Evolutionary conservation across 108 stramenopile species (phyloP).

Genomic region (Cafeteria roenbergensis): DNA sequence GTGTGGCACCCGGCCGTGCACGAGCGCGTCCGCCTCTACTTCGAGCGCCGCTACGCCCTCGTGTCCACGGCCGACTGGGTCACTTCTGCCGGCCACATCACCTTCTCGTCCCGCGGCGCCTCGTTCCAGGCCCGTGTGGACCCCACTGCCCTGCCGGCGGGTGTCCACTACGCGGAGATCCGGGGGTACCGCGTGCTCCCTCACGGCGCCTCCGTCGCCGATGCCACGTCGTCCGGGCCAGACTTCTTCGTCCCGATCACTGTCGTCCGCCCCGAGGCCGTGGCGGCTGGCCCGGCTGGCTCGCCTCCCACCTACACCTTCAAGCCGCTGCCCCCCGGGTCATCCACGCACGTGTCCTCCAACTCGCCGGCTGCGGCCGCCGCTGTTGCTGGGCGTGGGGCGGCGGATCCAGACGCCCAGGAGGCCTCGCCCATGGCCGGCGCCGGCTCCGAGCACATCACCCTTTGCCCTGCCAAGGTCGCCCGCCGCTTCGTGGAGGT

Average conservation of each 20-base stretch:
- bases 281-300: neutral
- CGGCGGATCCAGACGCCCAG: neutral
- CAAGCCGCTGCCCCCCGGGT: neutral
- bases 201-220: constrained; percentile 33
- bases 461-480: constrained; percentile 11
- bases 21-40: neutral
- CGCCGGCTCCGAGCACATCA: neutral
- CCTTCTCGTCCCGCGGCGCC: constrained; percentile 19
- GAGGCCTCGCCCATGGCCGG: constrained; percentile 6
- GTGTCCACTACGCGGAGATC: constrained; percentile 56
- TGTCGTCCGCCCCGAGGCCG: constrained; percentile 36
- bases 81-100: neutral
- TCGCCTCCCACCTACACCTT: neutral
- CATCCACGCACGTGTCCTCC: neutral
- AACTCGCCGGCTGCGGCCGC: neutral
- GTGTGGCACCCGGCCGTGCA: constrained; percentile 13
- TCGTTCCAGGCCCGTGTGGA: constrained; percentile 57
- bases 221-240: constrained; percentile 28
- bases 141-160: constrained; percentile 42
- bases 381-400: neutral
- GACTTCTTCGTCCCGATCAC: constrained; percentile 60
- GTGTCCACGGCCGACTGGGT: constrained; percentile 14
- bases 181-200: too few relatives aligned
- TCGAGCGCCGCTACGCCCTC: neutral
- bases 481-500: constrained; percentile 27